A percentile compares a stretch with the other conserved stretches of the same genome.
Conservation (phyloP, 164 flowering plant species). For the Stephania japonica region DNA sequence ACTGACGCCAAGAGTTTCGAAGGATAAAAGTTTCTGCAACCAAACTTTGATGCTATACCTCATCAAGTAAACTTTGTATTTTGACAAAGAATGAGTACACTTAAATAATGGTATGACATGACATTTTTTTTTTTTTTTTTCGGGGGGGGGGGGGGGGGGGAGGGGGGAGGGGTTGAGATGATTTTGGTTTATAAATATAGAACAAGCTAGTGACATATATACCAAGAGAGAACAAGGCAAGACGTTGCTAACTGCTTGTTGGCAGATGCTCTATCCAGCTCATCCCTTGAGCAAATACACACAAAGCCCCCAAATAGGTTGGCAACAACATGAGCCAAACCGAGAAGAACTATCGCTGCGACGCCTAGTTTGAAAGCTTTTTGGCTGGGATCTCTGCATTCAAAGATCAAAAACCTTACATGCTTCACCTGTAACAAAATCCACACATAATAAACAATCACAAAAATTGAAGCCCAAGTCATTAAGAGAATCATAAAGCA, state of each 20-base stretch:
- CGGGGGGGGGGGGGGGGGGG: too few species aligned
- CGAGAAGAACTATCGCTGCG: slow-evolving; percentile 58
- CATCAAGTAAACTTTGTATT: too few species aligned
- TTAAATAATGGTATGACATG: too few species aligned
- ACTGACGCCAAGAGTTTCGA: background rate
- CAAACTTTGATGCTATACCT: too few species aligned
- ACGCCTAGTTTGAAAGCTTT: slow-evolving; percentile 70
- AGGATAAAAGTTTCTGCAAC: too few species aligned
- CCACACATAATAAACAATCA: background rate
- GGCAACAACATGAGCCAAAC: slow-evolving; percentile 59
- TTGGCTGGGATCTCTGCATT: slow-evolving; percentile 76
- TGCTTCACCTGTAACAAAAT: slow-evolving; percentile 51
- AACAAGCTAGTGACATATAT: slow-evolving; percentile 10
- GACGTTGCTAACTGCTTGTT: slow-evolving; percentile 53
- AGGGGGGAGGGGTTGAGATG: background rate
- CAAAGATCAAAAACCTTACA: slow-evolving; percentile 64
- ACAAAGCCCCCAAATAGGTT: slow-evolving; percentile 71
- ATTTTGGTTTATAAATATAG: background rate
- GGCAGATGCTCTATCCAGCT: slow-evolving; percentile 49
- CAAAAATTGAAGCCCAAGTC: background rate
- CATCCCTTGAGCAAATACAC: slow-evolving; percentile 61
- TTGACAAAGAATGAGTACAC: too few species aligned
- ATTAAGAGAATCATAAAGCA: background rate
- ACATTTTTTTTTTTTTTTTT: too few species aligned
- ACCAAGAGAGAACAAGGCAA: slow-evolving; percentile 76